Percentiles rank a stretch among this genome's conserved stretches.
Evolutionary conservation across 192 early-diverging fungal genomes (phyloP).

Genomic region (Chytriomyces sp.): DNA sequence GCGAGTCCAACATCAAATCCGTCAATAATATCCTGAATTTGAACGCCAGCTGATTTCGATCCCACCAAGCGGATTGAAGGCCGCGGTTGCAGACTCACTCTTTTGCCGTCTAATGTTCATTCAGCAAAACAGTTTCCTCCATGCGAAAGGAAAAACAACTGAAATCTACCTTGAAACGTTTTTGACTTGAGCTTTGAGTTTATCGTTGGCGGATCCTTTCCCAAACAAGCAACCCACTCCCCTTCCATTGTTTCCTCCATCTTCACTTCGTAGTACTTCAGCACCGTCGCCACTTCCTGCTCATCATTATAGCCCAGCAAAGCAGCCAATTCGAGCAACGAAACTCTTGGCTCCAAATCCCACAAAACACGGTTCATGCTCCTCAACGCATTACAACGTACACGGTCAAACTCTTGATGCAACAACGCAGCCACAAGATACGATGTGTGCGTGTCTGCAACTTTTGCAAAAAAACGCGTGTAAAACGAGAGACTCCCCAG

Average conservation of each 20-base stretch:
- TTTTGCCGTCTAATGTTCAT: constrained; percentile 28
- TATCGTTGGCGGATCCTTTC: constrained; percentile 32
- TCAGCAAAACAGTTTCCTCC: not conserved
- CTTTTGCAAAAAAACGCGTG: constrained; percentile 73
- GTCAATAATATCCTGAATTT: constrained; percentile 33
- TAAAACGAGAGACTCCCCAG: constrained; percentile 62
- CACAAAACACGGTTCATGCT: constrained; percentile 67
- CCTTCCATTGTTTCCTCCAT: constrained; percentile 17
- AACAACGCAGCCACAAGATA: constrained; percentile 79
- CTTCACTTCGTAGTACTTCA: constrained; percentile 48
- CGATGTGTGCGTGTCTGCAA: constrained; percentile 63
- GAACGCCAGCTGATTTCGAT: constrained; percentile 21
- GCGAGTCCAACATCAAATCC: constrained; percentile 21
- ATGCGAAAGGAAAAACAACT: not conserved
- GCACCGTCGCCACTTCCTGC: constrained; percentile 46
- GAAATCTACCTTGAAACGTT: constrained; percentile 12
- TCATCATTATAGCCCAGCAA: constrained; percentile 67
- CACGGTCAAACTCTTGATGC: constrained; percentile 73
- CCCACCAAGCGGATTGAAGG: constrained; percentile 35
- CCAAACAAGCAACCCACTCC: constrained; percentile 40
- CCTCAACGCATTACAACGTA: constrained; percentile 75
- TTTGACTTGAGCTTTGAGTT: constrained; percentile 10
- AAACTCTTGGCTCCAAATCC: constrained; percentile 48
- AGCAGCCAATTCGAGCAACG: constrained; percentile 57
- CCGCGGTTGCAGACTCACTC: constrained; percentile 33